These are phyloP conservation scores for Senna tora DNA, from an alignment of 306 rosid species.

Conservation along the genomic window DNA sequence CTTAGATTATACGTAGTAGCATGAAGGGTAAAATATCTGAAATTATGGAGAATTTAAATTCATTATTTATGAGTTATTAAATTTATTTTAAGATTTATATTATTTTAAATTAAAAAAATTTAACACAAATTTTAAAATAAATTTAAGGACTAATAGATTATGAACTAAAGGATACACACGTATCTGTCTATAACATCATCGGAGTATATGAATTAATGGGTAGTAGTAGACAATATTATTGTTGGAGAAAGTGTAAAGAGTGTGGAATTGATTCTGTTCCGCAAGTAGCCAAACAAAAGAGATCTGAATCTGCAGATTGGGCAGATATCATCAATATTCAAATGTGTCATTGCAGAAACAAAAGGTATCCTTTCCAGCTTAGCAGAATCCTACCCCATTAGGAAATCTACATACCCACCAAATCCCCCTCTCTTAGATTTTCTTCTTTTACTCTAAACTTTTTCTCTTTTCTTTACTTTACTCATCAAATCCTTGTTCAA, in stretches of 20 bases:
- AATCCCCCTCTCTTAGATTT: constrained; percentile 1
- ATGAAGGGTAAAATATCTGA: no score
- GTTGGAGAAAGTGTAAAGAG: background rate
- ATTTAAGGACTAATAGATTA: no score
- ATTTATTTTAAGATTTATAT: no score
- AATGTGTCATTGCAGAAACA: background rate
- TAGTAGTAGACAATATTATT: background rate
- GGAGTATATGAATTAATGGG: background rate
- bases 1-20: no score
- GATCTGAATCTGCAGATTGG: background rate
- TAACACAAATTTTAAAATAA: no score
- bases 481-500: background rate
- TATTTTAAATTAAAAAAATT: no score
- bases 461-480: background rate
- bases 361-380: constrained; percentile 16
- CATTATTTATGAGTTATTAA: no score
- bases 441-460: background rate
- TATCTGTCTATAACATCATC: no score
- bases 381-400: background rate
- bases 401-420: background rate
- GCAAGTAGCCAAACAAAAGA: constrained; percentile 16
- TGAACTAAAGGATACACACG: no score
- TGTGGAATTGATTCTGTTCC: constrained; percentile 26
- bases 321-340: background rate
- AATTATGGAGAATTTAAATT: no score